Percentiles rank a stretch among this genome's conserved stretches.
Evolutionary conservation across 345 rosid genomes (phyloP).

Genomic region (Erucastrum elatum): DNA sequence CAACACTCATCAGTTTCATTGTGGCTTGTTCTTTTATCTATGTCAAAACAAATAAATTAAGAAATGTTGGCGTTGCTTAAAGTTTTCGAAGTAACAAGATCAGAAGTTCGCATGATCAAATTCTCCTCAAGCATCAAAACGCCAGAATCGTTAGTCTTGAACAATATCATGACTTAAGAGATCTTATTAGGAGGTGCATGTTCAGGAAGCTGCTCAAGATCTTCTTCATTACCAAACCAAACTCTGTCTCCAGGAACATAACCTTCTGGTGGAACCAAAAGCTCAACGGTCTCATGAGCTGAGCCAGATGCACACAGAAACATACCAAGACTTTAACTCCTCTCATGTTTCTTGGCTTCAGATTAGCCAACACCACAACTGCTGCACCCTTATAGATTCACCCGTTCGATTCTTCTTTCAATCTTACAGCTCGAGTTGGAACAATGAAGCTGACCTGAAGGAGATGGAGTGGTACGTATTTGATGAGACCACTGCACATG

Average conservation of each 20-base stretch:
- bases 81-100: slow-evolving; percentile 53
- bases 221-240: slow-evolving; percentile 74
- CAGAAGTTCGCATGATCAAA: slow-evolving; percentile 61
- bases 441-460: slow-evolving; percentile 57
- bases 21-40: slow-evolving; percentile 16
- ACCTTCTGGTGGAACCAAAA: slow-evolving; percentile 68
- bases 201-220: slow-evolving; percentile 49
- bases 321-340: slow-evolving; percentile 97
- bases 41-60: slow-evolving; percentile 35
- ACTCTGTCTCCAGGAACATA: slow-evolving; percentile 75
- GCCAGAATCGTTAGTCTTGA: slow-evolving; percentile 58
- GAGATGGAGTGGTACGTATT: slow-evolving; percentile 58
- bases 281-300: slow-evolving; percentile 76
- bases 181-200: slow-evolving; percentile 78
- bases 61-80: slow-evolving; percentile 68
- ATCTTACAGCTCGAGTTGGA: neutral
- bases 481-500: slow-evolving; percentile 92
- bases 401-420: neutral
- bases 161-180: too few species aligned
- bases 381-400: slow-evolving; percentile 47
- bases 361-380: slow-evolving; percentile 83
- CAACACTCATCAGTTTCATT: slow-evolving; percentile 13
- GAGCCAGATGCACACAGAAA: slow-evolving; percentile 77
- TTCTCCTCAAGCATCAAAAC: slow-evolving; percentile 57
- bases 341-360: slow-evolving; percentile 91